A percentile compares a stretch with the other conserved stretches of the same genome.
Conservation (phyloP, 1,284 basidiomycete genomes). For the Tilletia caries region DNA sequence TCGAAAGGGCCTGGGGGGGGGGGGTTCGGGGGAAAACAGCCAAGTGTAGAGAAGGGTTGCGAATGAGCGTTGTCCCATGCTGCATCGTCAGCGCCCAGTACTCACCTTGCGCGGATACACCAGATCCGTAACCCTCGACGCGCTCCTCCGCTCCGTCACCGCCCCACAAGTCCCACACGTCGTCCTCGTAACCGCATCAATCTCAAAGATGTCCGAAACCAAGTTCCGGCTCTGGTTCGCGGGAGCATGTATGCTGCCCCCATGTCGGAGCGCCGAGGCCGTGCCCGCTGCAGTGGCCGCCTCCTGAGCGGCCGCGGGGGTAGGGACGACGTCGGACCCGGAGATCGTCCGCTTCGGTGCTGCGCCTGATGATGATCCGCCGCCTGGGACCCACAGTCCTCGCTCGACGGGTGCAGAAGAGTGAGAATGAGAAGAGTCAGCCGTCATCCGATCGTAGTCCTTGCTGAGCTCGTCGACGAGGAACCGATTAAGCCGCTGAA, state of each 20-base stretch:
- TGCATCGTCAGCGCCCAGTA: background rate
- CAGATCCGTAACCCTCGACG: slow-evolving; percentile 66
- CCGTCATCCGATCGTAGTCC: background rate
- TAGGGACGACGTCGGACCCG: background rate
- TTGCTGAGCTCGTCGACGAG: slow-evolving; percentile 64
- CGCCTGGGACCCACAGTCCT: background rate
- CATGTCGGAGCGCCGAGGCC: background rate
- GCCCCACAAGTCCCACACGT: slow-evolving; percentile 73
- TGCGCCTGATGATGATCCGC: background rate
- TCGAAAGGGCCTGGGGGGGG: slow-evolving; percentile 54
- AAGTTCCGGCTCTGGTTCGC: slow-evolving; percentile 52
- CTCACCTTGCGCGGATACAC: slow-evolving; percentile 71
- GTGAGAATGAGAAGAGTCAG: background rate
- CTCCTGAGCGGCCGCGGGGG: background rate
- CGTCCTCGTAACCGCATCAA: slow-evolving; percentile 71
- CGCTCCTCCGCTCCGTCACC: slow-evolving; percentile 59
- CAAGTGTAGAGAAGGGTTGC: background rate
- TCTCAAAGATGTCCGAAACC: slow-evolving; percentile 75
- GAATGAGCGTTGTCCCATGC: background rate
- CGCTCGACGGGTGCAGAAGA: background rate
- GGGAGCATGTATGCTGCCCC: background rate
- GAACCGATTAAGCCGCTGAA: slow-evolving; percentile 92
- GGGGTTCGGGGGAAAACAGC: too few relatives aligned
- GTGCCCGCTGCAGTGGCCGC: slow-evolving; percentile 5
- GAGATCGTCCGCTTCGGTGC: slow-evolving; percentile 10